Evolutionary conservation across 2,329 filamentous ascomycete species (phyloP).

Genomic region (Phaeosphaeriaceae sp.): DNA sequence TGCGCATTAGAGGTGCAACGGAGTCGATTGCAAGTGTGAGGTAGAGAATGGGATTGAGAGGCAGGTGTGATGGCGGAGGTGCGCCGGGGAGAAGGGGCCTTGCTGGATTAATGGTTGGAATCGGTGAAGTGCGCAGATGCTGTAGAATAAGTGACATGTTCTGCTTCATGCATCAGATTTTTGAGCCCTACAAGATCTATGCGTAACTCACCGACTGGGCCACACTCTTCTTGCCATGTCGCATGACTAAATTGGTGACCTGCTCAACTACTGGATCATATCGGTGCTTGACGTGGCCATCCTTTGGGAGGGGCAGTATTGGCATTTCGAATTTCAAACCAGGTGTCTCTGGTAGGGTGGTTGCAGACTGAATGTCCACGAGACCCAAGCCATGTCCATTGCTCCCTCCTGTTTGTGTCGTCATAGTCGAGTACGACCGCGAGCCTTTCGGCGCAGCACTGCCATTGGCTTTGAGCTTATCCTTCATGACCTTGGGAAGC

Average conservation of each 20-base stretch:
- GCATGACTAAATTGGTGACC: slow-evolving; percentile 90
- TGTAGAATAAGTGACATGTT: slow-evolving; percentile 85
- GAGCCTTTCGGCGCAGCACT: slow-evolving; percentile 50
- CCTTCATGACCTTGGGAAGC: slow-evolving; percentile 70
- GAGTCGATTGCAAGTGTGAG: slow-evolving; percentile 91
- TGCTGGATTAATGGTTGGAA: slow-evolving; percentile 75
- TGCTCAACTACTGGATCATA: slow-evolving; percentile 87
- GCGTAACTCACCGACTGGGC: slow-evolving; percentile 77
- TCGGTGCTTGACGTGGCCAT: slow-evolving; percentile 73
- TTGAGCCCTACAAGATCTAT: too few species aligned
- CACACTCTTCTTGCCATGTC: slow-evolving; percentile 83
- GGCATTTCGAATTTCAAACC: slow-evolving; percentile 84
- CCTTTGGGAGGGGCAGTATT: slow-evolving; percentile 66
- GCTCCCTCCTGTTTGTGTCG: slow-evolving; percentile 28
- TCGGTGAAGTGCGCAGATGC: slow-evolving; percentile 80
- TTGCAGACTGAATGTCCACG: slow-evolving; percentile 29
- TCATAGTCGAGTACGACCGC: slow-evolving; percentile 64
- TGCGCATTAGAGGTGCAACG: slow-evolving; percentile 83
- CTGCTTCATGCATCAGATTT: too few species aligned
- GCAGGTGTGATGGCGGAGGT: slow-evolving; percentile 78
- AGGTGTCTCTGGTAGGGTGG: slow-evolving; percentile 28
- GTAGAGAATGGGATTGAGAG: slow-evolving; percentile 88
- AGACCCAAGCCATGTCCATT: slow-evolving; percentile 38
- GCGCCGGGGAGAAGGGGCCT: slow-evolving; percentile 76
- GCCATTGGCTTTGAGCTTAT: slow-evolving; percentile 60